These are phyloP conservation scores for Bolboschoenus planiculmis DNA, from an alignment of 176 grass and related monocot species.

Conservation along the genomic window DNA sequence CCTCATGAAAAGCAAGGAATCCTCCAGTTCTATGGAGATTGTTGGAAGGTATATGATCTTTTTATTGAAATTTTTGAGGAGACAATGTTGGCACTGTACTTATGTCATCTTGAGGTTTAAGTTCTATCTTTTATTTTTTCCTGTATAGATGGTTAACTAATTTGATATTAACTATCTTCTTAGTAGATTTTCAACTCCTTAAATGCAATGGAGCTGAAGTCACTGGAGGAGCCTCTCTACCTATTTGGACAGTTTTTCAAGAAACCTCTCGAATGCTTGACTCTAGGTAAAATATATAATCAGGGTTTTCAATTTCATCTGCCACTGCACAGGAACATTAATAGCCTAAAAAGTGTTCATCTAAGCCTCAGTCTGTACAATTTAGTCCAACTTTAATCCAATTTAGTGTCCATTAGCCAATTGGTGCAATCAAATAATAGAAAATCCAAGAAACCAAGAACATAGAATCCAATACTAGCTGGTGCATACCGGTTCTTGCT, in stretches of 20 bases:
- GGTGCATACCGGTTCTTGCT: background rate
- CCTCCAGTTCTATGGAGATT: slow-evolving; percentile 63
- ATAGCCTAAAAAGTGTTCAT: background rate
- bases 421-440: background rate
- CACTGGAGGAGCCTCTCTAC: slow-evolving; percentile 86
- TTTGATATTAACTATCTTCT: background rate
- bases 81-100: background rate
- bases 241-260: slow-evolving; percentile 88
- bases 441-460: background rate
- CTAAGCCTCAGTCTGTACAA: background rate
- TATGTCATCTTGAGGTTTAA: background rate
- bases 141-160: background rate
- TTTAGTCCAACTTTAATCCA: background rate
- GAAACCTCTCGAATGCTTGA: slow-evolving; percentile 93
- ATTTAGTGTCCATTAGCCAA: background rate
- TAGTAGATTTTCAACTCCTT: slow-evolving; percentile 78
- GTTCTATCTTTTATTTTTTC: background rate
- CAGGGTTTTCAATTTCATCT: slow-evolving; percentile 9
- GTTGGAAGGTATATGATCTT: slow-evolving; percentile 65
- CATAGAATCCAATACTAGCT: background rate
- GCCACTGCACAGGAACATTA: background rate
- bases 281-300: slow-evolving; percentile 44
- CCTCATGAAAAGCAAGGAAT: slow-evolving; percentile 87
- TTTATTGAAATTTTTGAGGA: background rate
- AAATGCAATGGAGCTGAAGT: slow-evolving; percentile 90